Base-by-base conservation (phyloP, 768 basidiomycete genomes). In the Hygrocybe punicea region DNA sequence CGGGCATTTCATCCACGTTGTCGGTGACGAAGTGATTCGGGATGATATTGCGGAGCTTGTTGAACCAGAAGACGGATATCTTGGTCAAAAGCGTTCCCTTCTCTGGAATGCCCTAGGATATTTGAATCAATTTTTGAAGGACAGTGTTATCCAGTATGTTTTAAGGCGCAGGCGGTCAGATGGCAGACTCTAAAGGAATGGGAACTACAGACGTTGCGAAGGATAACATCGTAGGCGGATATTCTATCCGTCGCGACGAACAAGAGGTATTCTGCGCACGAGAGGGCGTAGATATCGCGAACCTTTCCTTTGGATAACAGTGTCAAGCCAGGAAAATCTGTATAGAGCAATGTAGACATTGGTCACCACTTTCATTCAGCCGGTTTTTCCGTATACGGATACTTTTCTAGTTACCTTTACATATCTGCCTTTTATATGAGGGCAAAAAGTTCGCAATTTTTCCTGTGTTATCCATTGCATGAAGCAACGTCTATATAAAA, bases 231-330 rank as follows among this genome's bases (percentile, higher is more conserved):
- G 78, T 92, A 98, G 0, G 95, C 95, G 17, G 92, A 96, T 68
- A 98, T 96, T 60, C 97, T 82, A 74, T 99, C 97, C 9, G 91
- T 87, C 10, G 96, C 95, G 57, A 98, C 87, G 68, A 98, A 98
- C 40, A 99, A 81, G 17, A 99, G 81, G 62, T 84, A 81, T 52
- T 85, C 80, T 19, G 81, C 78, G 6, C 84, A 84, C 5, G 87
- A 85, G 11, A 84, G 86, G 33, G 81, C 65, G 73, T 99, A 98
- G 67, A 99, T 87, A 71, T 98, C 96, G 56, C 97, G 85, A 19
- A 99, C 97, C 81, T 99, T 99, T 57, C 97, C 97, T 69, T 81
- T 84, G 1, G 93, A 93, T 33, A 98, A 57, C 2, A 98, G 75
- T 23, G 75, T 81, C 51, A 97, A 78, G 23, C 69, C 76, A 17